Percentiles rank a stretch among this genome's conserved stretches.
These are phyloP conservation scores for Mycena floridula DNA, from an alignment of 768 basidiomycete genomes.

Conservation along the genomic window DNA sequence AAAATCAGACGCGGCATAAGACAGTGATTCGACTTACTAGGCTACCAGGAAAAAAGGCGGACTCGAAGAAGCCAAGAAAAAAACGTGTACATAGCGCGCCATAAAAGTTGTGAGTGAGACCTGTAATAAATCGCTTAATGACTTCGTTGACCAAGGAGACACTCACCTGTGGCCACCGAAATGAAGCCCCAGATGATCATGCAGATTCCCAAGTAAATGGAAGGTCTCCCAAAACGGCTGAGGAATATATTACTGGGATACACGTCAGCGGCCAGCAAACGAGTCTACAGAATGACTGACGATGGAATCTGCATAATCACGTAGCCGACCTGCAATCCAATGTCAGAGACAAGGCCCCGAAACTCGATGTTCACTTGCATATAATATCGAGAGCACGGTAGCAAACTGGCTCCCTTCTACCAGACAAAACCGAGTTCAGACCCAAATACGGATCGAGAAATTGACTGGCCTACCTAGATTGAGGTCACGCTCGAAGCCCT, in stretches of 20 bases:
- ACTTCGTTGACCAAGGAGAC: not conserved
- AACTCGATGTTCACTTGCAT: too few relatives aligned
- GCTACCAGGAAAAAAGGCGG: conserved; percentile 67
- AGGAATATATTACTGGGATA: conserved; percentile 59
- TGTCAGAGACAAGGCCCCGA: too few relatives aligned
- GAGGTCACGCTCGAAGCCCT: conserved; percentile 61
- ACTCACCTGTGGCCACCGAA: conserved; percentile 42
- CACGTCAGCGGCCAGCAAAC: not conserved
- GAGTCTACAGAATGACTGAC: conserved; percentile 26
- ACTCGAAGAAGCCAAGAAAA: conserved; percentile 70
- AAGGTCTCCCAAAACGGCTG: conserved; percentile 56
- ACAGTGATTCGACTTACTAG: conserved; percentile 23
- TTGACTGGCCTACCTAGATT: conserved; percentile 48
- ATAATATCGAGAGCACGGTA: too few relatives aligned
- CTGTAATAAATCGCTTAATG: not conserved
- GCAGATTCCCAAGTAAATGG: conserved; percentile 54
- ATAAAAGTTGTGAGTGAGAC: conserved; percentile 39
- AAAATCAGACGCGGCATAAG: not conserved
- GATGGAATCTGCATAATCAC: conserved; percentile 70
- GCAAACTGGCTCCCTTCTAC: too few relatives aligned
- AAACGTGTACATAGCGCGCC: conserved; percentile 65
- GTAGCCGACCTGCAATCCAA: conserved; percentile 62
- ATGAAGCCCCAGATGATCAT: conserved; percentile 64
- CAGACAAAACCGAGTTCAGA: too few relatives aligned
- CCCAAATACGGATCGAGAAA: too few relatives aligned